Base-by-base conservation (phyloP, 768 basidiomycete genomes). In the Boletus barrowsii region DNA sequence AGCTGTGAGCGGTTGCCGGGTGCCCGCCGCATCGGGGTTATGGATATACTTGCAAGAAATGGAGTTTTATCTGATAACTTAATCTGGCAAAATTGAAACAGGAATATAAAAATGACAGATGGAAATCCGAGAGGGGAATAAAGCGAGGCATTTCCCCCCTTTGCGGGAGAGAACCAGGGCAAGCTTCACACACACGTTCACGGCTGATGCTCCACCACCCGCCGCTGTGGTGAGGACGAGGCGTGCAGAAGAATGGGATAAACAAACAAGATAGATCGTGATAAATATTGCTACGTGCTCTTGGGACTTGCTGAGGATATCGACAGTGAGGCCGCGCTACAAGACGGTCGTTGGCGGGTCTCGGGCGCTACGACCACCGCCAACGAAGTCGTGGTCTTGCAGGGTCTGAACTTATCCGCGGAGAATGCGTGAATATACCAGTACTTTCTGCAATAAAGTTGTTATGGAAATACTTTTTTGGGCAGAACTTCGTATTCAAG, bases 101-200 rank as follows among this genome's bases (percentile, higher is more conserved):
- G 18, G 33, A 29, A 40, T 46, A 46, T 49, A 39, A 57, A 57
- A 53, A 42, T 36, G 33, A 52, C 47, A 55, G 17, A 54, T 29
- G 33, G 42, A 51, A 55, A 54, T 57, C 42, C 51, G 15, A 55
- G 54, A 56, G 30, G 36, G 45, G 24, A 40, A 61, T 41, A 56
- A 41, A 40, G 57, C 41, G 33, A 61, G 47, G 54, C 33, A 26
- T 61, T 53, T 43, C 11, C 52, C 55, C 18, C 33, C 51, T 3
- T 51, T 57, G 60, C 51, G 20, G 44, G 45, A 51, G 42, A 51
- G 54, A 58, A 57, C 43, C 45, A 54, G 47, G 54, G 51, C 13
- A 53, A 59, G 62, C 65, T 62, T 67, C 65, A 55, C 57, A 62
- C 65, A 50, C 65, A 66, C 57, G 66, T 68, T 62, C 56, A 59